Evolutionary conservation across 2,329 filamentous ascomycete genomes (phyloP), one percentile per base, ranked within the genome.

Genomic region (Curvularia lunata): DNA sequence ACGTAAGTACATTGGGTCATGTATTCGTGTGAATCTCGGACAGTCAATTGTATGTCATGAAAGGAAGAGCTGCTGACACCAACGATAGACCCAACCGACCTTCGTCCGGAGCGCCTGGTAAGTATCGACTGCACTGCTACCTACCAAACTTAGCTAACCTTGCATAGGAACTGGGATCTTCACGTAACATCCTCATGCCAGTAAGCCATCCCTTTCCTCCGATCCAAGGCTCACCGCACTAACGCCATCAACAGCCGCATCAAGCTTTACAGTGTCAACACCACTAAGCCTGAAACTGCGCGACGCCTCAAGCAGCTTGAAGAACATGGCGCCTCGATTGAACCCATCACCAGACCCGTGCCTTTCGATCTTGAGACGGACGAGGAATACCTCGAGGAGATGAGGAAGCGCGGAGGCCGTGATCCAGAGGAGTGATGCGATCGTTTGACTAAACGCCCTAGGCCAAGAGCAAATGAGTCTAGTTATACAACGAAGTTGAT

Each of bases 181-280:
- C 87, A 89, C 66, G 86, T 89, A 3, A 89, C 86, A 0, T 84
- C 81, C 6, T 85, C 82, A 0, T 86, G 84, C 55, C 87, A 89
- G 69, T 70, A 64, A 56, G 70, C 59, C 8, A 2, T 28, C 2
- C n/a, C 13, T 48, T 8, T 7, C 5, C 4, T 21, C 16, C 10
- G 4, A 2, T 19, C 19, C 13, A 7, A 19, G 18, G 32, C 13
- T 25, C 2, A 7, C 27, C 1, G 6, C 5, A 25, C 48, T 59
- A 37, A 53, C 42, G 6, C 42, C 5, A 23, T 4, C n/a, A 9
- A 25, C 25, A 57, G 58, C 47, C 54, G 54, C 30, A 38, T 58
- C 27, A 83, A 80, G 49, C 73, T 88, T 6, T 89, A 88, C 71
- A 88, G 86, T 63, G 81, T 89, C 51, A 89, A 89, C 73, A 80